Conservation (phyloP, 805 yeast species). For the Saccharomycopsis sp. region DNA sequence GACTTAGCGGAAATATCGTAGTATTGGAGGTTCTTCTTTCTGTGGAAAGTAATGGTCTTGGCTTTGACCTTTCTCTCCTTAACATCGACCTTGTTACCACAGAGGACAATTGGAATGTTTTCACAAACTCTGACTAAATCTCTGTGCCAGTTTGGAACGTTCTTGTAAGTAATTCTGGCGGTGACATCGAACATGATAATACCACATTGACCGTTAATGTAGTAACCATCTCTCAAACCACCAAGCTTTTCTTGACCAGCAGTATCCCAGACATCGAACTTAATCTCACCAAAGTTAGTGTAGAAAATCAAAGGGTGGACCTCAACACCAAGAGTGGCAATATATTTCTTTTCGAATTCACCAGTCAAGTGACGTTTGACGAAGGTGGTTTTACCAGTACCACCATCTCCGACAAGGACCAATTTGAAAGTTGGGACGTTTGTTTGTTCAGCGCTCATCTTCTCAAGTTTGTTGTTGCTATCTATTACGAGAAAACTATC, state of each 20-base stretch:
- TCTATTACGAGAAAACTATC: neutral
- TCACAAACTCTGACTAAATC: slow-evolving; percentile 99
- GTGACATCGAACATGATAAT: slow-evolving; percentile 99
- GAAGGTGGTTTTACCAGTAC: slow-evolving; percentile 99
- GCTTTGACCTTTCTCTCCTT: slow-evolving; percentile 99
- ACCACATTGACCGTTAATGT: slow-evolving; percentile 99
- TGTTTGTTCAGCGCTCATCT: slow-evolving; percentile 17
- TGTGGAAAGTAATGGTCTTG: slow-evolving; percentile 99
- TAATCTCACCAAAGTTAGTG: slow-evolving; percentile 98
- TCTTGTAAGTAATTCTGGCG: slow-evolving; percentile 98
- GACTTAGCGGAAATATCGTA: slow-evolving; percentile 99
- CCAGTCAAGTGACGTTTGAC: slow-evolving; percentile 99
- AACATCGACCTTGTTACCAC: slow-evolving; percentile 99
- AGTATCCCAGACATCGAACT: slow-evolving; percentile 99
- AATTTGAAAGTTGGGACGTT: slow-evolving; percentile 91
- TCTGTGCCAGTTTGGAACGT: slow-evolving; percentile 99
- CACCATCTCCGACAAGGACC: slow-evolving; percentile 99
- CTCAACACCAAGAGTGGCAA: slow-evolving; percentile 99
- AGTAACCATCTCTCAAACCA: slow-evolving; percentile 99
- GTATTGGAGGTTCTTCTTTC: slow-evolving; percentile 99
- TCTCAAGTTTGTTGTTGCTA: neutral
- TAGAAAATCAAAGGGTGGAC: slow-evolving; percentile 97
- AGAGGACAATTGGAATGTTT: slow-evolving; percentile 96
- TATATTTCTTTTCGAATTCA: slow-evolving; percentile 98
- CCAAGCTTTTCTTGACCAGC: slow-evolving; percentile 99